phyloP scores from a whole-genome alignment of 805 yeast species.

The Suhomyces sp. region DNA sequence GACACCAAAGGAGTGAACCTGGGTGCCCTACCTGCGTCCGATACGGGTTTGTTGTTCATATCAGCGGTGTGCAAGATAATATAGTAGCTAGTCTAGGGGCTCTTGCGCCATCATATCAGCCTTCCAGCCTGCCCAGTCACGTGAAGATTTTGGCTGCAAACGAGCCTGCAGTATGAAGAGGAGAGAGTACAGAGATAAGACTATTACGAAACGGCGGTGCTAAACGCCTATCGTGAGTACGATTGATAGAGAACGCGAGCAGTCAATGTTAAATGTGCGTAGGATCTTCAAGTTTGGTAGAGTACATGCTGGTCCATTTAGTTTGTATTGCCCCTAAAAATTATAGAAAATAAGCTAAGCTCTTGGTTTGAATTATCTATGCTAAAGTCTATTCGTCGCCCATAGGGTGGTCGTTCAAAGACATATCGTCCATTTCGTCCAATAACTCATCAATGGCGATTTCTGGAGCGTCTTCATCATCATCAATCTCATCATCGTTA shows the following conservation, averaged over 20 bases:
- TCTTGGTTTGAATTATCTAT: neutral
- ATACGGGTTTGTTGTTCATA: neutral
- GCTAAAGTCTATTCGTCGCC: conserved; percentile 5
- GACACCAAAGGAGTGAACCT: conserved; percentile 58
- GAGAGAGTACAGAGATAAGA: neutral
- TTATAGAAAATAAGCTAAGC: neutral
- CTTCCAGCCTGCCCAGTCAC: neutral
- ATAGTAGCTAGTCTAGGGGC: neutral
- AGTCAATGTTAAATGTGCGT: too few species aligned
- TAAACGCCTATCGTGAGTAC: neutral
- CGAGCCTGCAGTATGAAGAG: too few species aligned
- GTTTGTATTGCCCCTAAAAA: neutral
- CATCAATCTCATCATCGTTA: conserved; percentile 42
- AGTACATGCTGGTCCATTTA: neutral
- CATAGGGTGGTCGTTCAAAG: conserved; percentile 55
- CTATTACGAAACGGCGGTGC: neutral
- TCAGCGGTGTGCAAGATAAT: neutral
- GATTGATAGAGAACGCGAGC: too few species aligned
- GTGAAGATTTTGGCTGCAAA: neutral
- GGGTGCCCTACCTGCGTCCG: conserved; percentile 4
- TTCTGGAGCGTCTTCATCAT: conserved; percentile 81
- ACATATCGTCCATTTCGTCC: conserved; percentile 94
- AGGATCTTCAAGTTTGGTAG: too few species aligned
- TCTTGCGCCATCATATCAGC: neutral
- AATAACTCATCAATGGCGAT: conserved; percentile 88